Percentiles rank a stretch among this genome's conserved stretches.
These are phyloP conservation scores for Limnanthes douglasii DNA, from an alignment of 345 rosid species.

Conservation along the genomic window DNA sequence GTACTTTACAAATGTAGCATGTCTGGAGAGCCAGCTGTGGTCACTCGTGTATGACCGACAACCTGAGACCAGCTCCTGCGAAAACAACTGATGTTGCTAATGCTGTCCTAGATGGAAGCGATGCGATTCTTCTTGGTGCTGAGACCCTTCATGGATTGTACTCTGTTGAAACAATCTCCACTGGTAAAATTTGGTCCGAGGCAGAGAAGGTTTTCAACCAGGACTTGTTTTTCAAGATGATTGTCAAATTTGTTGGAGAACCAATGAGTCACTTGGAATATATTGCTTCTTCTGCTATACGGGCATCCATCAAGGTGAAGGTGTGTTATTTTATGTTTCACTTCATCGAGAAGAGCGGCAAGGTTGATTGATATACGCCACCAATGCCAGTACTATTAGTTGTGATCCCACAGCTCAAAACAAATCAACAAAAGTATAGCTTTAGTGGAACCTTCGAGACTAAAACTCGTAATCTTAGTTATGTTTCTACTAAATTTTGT, in stretches of 20 bases:
- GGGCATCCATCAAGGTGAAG: too few relatives aligned
- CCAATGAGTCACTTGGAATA: conserved; percentile 97
- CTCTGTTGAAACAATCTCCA: conserved; percentile 83
- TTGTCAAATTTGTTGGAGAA: conserved; percentile 90
- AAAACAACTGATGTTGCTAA: conserved; percentile 99
- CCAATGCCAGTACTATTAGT: too few relatives aligned
- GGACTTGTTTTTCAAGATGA: conserved; percentile 81
- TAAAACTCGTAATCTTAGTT: too few relatives aligned
- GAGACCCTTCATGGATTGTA: conserved; percentile 90
- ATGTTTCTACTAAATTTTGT: too few relatives aligned
- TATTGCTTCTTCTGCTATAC: conserved; percentile 96
- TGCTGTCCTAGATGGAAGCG: conserved; percentile 96
- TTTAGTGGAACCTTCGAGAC: too few relatives aligned
- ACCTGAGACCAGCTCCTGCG: conserved; percentile 93
- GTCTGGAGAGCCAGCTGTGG: conserved; percentile 96
- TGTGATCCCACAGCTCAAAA: too few relatives aligned
- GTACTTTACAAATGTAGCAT: conserved; percentile 95
- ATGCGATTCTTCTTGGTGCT: conserved; percentile 98
- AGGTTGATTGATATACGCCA: too few relatives aligned
- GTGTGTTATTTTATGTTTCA: too few relatives aligned
- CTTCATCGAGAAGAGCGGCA: too few relatives aligned
- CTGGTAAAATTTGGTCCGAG: conserved; percentile 87
- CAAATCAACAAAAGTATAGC: too few relatives aligned
- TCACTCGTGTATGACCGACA: conserved; percentile 96
- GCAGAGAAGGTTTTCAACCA: conserved; percentile 98